Conservation (phyloP, 768 basidiomycete species). For the Scleroderma citrinum region DNA sequence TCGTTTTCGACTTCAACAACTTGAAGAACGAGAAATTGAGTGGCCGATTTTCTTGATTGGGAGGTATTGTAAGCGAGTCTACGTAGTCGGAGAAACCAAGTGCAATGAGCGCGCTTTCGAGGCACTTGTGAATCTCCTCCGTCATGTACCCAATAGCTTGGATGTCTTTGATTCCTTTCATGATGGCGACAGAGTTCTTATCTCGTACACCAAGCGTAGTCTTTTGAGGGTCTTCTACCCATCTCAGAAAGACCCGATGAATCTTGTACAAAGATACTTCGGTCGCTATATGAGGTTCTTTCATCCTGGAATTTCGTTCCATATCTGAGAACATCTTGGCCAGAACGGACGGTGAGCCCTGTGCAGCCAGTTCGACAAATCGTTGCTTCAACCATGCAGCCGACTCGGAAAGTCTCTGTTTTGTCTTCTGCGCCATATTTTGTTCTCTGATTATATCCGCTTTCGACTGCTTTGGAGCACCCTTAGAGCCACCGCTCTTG, state of each 20-base stretch:
- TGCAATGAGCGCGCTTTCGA: constrained; percentile 35
- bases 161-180: constrained; percentile 46
- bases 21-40: constrained; percentile 52
- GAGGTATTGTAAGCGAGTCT: constrained; percentile 12
- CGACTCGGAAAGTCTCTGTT: constrained; percentile 35
- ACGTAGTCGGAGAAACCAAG: constrained; percentile 45
- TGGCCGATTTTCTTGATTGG: constrained; percentile 18
- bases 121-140: constrained; percentile 24
- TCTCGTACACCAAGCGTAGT: constrained; percentile 39
- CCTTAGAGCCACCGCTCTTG: constrained; percentile 14
- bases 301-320: constrained; percentile 39
- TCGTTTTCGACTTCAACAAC: constrained; percentile 42
- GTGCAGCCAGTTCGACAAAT: constrained; percentile 31
- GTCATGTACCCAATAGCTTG: constrained; percentile 30
- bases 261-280: constrained; percentile 51
- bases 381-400: constrained; percentile 49
- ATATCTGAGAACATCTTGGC: constrained; percentile 33
- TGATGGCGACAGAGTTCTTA: constrained; percentile 38
- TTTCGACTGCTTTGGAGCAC: constrained; percentile 24
- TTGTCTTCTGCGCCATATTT: constrained; percentile 41
- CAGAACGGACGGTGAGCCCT: constrained; percentile 13
- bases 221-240: constrained; percentile 43
- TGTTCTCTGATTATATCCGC: constrained; percentile 39
- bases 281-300: constrained; percentile 38
- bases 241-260: constrained; percentile 44